phyloP scores from a whole-genome alignment of 2,329 filamentous ascomycete species.

The Neofusicoccum umdonicola region DNA sequence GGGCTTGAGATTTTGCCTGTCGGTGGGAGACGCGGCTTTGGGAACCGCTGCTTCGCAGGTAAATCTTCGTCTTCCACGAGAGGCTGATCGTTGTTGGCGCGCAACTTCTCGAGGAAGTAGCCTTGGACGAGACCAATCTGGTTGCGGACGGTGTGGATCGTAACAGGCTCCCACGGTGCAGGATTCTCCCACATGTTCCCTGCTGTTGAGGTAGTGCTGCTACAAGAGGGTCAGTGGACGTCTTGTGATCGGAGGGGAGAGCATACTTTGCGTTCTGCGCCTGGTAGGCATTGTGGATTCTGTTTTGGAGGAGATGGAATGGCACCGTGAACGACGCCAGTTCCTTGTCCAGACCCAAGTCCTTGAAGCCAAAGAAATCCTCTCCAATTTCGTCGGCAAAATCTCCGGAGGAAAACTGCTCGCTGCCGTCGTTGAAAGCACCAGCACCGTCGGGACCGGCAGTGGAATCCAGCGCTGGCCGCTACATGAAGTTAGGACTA shows the following conservation, averaged over 20 bases:
- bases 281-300: constrained; percentile 82
- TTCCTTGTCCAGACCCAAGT: constrained; percentile 87
- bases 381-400: constrained; percentile 97
- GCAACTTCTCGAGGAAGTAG: constrained; percentile 88
- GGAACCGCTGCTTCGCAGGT: constrained; percentile 80
- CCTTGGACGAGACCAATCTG: constrained; percentile 87
- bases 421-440: constrained; percentile 93
- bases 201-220: constrained; percentile 58
- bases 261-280: constrained; percentile 64
- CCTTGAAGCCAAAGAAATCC: constrained; percentile 98
- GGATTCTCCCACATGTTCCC: constrained; percentile 66
- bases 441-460: constrained; percentile 79
- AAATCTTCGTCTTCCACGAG: constrained; percentile 93
- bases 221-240: constrained; percentile 27
- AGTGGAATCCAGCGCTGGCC: constrained; percentile 76
- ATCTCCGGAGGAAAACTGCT: constrained; percentile 94
- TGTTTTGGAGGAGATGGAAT: constrained; percentile 86
- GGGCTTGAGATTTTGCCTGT: constrained; percentile 85
- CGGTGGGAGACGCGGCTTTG: constrained; percentile 61
- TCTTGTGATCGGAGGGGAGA: neutral
- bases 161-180: constrained; percentile 72
- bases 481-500: constrained; percentile 40
- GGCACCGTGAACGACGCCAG: constrained; percentile 86
- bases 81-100: constrained; percentile 76
- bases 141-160: constrained; percentile 69